Conservation (phyloP, 805 yeast species). For the Metschnikowia chrysomelidarum region DNA sequence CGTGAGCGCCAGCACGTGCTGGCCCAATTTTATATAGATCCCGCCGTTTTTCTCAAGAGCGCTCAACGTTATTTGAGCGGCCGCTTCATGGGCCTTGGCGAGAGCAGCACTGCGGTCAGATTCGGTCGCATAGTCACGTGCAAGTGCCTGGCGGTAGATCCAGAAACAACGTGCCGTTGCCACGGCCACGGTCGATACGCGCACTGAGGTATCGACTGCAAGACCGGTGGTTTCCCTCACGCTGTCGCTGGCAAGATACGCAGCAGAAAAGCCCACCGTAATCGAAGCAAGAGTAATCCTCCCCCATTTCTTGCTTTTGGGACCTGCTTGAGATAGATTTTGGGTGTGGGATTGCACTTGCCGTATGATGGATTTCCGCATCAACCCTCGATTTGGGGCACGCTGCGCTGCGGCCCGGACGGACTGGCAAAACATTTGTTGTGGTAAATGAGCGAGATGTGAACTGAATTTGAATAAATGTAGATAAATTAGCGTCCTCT, state of each 20-base stretch:
- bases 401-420: no score
- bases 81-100: constrained; percentile 62
- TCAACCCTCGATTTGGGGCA: no score
- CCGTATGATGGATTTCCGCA: no score
- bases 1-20: constrained; percentile 89
- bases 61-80: constrained; percentile 73
- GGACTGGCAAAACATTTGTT: no score
- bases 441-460: no score
- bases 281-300: no score
- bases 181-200: constrained; percentile 60
- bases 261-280: constrained; percentile 22
- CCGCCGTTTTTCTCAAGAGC: constrained; percentile 91
- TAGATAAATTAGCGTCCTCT: no score
- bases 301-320: no score
- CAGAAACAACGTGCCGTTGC: constrained; percentile 76
- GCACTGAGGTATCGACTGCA: constrained; percentile 35
- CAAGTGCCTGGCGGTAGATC: constrained; percentile 60
- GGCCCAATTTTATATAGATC: constrained; percentile 90
- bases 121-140: constrained; percentile 37
- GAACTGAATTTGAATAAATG: no score
- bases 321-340: no score
- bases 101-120: constrained; percentile 48
- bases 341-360: no score
- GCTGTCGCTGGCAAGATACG: constrained; percentile 38
- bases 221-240: constrained; percentile 35